Evolutionary conservation across 345 rosid genomes (phyloP).

Genomic region (Rhodamnia argentea): DNA sequence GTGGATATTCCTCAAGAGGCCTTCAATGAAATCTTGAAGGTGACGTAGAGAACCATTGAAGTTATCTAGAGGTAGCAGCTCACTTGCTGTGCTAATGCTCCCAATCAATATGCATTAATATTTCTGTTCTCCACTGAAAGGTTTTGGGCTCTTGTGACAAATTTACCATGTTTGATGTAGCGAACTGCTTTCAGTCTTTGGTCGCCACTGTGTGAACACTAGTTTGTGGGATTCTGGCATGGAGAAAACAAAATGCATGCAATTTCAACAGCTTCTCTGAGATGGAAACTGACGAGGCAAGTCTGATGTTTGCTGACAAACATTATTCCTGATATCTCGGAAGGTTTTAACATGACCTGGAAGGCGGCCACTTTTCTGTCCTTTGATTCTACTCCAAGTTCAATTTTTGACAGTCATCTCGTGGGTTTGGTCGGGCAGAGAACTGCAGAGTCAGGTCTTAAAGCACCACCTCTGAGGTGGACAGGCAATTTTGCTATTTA

Average conservation of each 20-base stretch:
- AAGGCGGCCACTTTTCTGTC: neutral
- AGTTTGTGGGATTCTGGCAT: neutral
- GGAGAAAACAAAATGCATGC: neutral
- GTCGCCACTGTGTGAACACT: neutral
- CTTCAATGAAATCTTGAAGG: conserved; percentile 82
- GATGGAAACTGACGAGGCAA: neutral
- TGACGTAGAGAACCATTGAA: conserved; percentile 28
- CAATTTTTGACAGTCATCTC: neutral
- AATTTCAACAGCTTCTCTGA: neutral
- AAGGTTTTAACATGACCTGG: neutral
- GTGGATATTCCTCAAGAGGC: conserved; percentile 98
- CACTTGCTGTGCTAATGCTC: neutral
- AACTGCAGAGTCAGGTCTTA: neutral
- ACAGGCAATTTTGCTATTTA: neutral
- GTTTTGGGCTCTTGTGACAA: neutral
- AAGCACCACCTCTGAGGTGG: neutral
- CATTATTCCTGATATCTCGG: neutral
- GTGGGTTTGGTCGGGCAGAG: neutral
- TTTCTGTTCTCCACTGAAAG: neutral
- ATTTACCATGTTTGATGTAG: neutral
- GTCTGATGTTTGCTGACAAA: neutral
- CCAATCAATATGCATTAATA: neutral
- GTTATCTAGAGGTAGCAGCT: neutral
- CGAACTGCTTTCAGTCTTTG: neutral
- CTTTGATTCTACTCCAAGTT: neutral